Conservation (phyloP, 2,329 filamentous ascomycete genomes). For the Graphilbum fragrans region DNA sequence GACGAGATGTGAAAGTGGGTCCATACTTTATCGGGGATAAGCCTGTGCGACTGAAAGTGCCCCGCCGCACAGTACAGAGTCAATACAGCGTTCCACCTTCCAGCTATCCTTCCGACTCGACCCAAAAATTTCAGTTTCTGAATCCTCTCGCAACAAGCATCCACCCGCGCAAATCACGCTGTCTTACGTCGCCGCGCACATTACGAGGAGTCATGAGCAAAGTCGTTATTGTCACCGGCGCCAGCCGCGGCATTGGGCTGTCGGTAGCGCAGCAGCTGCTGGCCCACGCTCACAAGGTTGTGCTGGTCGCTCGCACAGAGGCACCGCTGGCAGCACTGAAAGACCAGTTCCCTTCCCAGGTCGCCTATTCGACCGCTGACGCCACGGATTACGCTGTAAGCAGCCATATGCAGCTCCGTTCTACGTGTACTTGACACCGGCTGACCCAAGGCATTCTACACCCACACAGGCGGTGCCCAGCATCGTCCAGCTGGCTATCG, state of each 20-base stretch:
- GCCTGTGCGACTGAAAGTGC: too few relatives aligned
- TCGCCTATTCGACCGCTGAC: slow-evolving; percentile 45
- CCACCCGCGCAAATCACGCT: too few relatives aligned
- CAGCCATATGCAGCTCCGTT: not conserved
- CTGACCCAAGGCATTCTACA: not conserved
- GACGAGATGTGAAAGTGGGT: too few relatives aligned
- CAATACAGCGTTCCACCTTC: too few relatives aligned
- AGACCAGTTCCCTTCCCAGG: slow-evolving; percentile 35
- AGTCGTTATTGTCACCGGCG: slow-evolving; percentile 57
- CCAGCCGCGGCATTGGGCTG: slow-evolving; percentile 50
- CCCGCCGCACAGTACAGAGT: too few relatives aligned
- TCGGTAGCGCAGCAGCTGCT: slow-evolving; percentile 41
- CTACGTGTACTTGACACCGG: not conserved
- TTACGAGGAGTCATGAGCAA: slow-evolving; percentile 21
- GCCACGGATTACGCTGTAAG: slow-evolving; percentile 25
- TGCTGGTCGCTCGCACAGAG: slow-evolving; percentile 43
- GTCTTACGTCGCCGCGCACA: slow-evolving; percentile 22
- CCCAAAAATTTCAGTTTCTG: too few relatives aligned
- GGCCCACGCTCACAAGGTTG: slow-evolving; percentile 41
- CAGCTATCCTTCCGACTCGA: too few relatives aligned
- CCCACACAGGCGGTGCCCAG: slow-evolving; percentile 38
- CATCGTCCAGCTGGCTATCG: slow-evolving; percentile 52
- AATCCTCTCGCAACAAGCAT: too few relatives aligned
- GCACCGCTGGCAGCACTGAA: slow-evolving; percentile 38
- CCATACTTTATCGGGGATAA: too few relatives aligned